Base-by-base conservation (phyloP, 345 rosid species). In the Brassica juncea region DNA sequence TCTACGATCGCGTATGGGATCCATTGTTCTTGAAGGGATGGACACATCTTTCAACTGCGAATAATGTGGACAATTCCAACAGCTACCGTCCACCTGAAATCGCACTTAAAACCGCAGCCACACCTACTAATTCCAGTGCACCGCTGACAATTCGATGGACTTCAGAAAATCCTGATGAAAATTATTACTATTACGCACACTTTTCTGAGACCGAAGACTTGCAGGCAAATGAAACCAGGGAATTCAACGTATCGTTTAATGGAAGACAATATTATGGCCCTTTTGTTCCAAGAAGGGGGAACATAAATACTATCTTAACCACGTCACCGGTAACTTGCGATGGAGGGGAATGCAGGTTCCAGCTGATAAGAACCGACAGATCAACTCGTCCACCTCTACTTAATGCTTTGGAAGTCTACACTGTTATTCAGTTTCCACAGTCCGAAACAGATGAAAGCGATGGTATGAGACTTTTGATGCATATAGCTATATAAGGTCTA, bases 331-430 rank as follows among this genome's bases (percentile, higher is more conserved):
- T 0, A 0, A 68, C 32, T 27, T 76, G 80, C 23, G 0, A 44
- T 3, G 31, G 66, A 68, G 42, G 23, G 1, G 0, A 39, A 71
- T 72, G 37, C 19, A 27, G 34, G 76, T 31, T 12, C 3, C 23
- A 77, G 58, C 75, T 77, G 16, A 23, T 1, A 34, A 75, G 77
- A 77, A 52, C 83, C 11, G 14, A 16, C 0, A 66, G 6, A 8
- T 76, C 85, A 30, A 76, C 77, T 14, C 80, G 16, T 66, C 85
- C 84, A 16, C 87, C 85, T 3, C 72, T 82, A 11, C 77, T 84
- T 25, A 84, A 84, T 0, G 84, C 84, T 37, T 8, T 73, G 4
- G 87, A 84, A 14, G 0, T 82, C 28, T 82, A 27, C 54, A 25
- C 57, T 11, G 70, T 76, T 6, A 58, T 75, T 0, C 71, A 75